Evolutionary conservation across 257 asterid species (phyloP).

Genomic region (Ilex asprella): DNA sequence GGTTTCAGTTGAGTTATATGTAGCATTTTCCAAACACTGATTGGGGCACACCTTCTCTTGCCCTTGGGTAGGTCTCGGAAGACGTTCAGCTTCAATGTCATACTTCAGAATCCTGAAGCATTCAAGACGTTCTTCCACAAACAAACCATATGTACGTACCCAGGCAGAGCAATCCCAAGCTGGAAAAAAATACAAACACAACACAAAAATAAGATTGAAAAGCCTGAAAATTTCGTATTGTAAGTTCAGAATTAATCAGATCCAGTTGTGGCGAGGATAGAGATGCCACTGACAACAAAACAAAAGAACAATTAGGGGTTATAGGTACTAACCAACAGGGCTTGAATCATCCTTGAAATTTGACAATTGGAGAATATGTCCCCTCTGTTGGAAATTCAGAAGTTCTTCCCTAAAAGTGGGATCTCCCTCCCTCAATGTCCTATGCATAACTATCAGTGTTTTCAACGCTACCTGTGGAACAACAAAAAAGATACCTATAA

Average conservation of each 20-base stretch:
- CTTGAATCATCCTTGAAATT: constrained; percentile 95
- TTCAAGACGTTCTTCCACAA: constrained; percentile 91
- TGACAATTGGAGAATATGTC: constrained; percentile 77
- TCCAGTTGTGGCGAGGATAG: neutral
- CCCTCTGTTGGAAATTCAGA: constrained; percentile 72
- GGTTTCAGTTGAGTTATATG: too few species aligned
- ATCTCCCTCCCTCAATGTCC: constrained; percentile 89
- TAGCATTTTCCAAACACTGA: too few species aligned
- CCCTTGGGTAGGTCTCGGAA: constrained; percentile 71
- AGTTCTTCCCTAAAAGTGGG: constrained; percentile 84
- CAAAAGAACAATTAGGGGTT: neutral
- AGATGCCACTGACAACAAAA: neutral
- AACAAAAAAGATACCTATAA: constrained; percentile 4
- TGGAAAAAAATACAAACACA: constrained; percentile 15
- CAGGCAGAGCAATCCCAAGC: constrained; percentile 99
- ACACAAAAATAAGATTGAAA: neutral
- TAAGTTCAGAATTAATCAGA: neutral
- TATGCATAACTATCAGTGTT: constrained; percentile 74
- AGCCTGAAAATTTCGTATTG: neutral
- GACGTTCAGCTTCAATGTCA: constrained; percentile 95
- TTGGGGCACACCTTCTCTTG: constrained; percentile 64
- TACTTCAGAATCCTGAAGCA: constrained; percentile 73
- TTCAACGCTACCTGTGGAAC: constrained; percentile 72
- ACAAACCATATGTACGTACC: constrained; percentile 84
- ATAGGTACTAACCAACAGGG: constrained; percentile 49